Conservation (phyloP, 306 rosid species). For the Betula pendula region DNA sequence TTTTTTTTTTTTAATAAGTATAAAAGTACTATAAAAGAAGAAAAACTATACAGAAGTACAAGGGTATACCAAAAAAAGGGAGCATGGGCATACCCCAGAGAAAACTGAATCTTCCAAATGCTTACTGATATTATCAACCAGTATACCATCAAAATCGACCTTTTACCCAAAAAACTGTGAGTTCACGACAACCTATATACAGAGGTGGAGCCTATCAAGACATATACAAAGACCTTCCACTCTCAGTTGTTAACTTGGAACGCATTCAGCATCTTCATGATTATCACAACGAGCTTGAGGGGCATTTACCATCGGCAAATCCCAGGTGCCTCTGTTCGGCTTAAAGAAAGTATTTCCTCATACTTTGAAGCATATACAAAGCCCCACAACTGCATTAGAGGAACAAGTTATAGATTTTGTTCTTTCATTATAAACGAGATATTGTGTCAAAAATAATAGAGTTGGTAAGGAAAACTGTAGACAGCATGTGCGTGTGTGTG, state of each 20-base stretch:
- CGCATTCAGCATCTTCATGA: conserved; percentile 11
- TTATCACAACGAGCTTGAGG: neutral
- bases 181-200: neutral
- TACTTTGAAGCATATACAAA: conserved; percentile 77
- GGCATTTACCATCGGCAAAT: conserved; percentile 71
- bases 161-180: neutral
- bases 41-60: neutral
- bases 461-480: neutral
- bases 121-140: neutral
- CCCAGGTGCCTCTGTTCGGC: conserved; percentile 75
- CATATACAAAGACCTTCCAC: neutral
- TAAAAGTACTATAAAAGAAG: neutral
- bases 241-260: neutral
- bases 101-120: neutral
- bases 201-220: neutral
- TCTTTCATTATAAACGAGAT: neutral
- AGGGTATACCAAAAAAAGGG: neutral
- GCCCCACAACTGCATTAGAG: conserved; percentile 81
- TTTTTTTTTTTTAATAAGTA: neutral
- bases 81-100: neutral
- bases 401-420: conserved; percentile 1
- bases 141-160: neutral
- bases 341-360: conserved; percentile 75
- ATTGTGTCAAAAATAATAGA: neutral
- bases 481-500: neutral